Percentiles rank a stretch among this genome's conserved stretches.
Conservation (phyloP, 192 early-diverging fungal genomes). For the Gaertneriomyces semiglobifer region DNA sequence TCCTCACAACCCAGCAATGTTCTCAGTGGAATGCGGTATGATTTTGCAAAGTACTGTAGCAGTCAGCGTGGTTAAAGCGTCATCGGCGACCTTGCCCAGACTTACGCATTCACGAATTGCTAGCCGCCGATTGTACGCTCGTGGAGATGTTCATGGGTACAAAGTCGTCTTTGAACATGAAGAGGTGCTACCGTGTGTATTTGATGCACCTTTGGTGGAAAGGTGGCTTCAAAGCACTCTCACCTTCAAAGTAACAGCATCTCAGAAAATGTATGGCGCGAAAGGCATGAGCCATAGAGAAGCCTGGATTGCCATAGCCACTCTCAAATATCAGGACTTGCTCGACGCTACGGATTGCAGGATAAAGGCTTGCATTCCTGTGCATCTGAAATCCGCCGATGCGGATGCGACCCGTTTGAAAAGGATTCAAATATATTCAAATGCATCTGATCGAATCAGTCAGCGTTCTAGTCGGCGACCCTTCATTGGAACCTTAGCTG, state of each 20-base stretch:
- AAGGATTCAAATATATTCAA: too few species aligned
- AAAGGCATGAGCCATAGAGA: background rate
- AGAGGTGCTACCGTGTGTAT: constrained; percentile 26
- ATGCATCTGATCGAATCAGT: too few species aligned
- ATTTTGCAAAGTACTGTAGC: background rate
- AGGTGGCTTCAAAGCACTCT: constrained; percentile 20
- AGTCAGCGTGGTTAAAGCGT: background rate
- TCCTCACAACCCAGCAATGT: constrained; percentile 8
- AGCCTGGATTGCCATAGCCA: background rate
- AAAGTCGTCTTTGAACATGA: constrained; percentile 25
- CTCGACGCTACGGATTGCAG: constrained; percentile 6
- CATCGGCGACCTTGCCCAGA: constrained; percentile 3
- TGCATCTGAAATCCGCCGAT: too few species aligned
- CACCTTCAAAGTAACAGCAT: constrained; percentile 21
- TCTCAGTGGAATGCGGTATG: background rate
- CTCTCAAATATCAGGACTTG: background rate
- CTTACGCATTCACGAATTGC: constrained; percentile 15
- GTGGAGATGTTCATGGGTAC: background rate
- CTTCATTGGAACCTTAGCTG: too few species aligned
- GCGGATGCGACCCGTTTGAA: too few species aligned
- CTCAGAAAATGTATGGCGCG: background rate
- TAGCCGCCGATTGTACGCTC: constrained; percentile 3
- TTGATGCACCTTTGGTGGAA: constrained; percentile 28
- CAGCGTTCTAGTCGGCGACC: too few species aligned
- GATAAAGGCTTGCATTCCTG: too few species aligned